Evolutionary conservation across 2,329 filamentous ascomycete genomes (phyloP).

Genomic region (Paracorniculantispora psalliotae): DNA sequence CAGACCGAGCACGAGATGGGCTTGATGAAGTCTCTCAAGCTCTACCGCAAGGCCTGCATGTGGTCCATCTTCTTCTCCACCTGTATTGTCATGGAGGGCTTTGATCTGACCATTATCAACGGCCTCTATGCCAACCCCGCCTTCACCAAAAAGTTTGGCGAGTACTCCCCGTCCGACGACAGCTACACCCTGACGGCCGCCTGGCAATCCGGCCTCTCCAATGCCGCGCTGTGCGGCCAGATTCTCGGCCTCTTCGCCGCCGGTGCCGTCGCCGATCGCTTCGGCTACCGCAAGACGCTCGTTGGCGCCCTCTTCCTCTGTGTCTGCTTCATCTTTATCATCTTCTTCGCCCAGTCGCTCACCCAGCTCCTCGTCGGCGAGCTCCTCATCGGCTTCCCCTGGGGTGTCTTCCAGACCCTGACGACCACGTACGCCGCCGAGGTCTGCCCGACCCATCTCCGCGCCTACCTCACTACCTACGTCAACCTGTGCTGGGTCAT

Average conservation of each 20-base stretch:
- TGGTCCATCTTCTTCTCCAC: constrained; percentile 35
- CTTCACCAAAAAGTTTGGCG: constrained; percentile 37
- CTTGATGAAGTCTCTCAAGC: constrained; percentile 31
- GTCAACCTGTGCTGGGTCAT: constrained; percentile 28
- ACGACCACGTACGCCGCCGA: constrained; percentile 46
- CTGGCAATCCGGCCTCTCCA: constrained; percentile 49
- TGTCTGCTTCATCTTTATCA: constrained; percentile 42
- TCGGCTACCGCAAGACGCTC: constrained; percentile 44
- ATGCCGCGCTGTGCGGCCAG: constrained; percentile 42
- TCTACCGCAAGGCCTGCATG: constrained; percentile 34
- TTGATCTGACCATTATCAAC: constrained; percentile 35
- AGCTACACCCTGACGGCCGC: constrained; percentile 42
- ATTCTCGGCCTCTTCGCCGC: constrained; percentile 47
- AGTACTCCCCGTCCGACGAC: constrained; percentile 26
- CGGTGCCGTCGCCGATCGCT: constrained; percentile 42
- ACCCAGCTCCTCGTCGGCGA: constrained; percentile 39
- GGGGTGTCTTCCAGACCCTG: constrained; percentile 43
- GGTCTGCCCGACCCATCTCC: constrained; percentile 39
- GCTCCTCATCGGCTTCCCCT: constrained; percentile 43
- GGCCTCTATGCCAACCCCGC: constrained; percentile 38
- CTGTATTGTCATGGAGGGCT: constrained; percentile 36
- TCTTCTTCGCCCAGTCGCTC: constrained; percentile 41
- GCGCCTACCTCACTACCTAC: constrained; percentile 42
- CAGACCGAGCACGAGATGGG: constrained; percentile 30
- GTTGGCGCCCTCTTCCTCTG: constrained; percentile 35